A percentile compares a stretch with the other conserved stretches of the same genome.
Evolutionary conservation across 2,329 filamentous ascomycete genomes (phyloP).

Genomic region (Trichoderma sp.): DNA sequence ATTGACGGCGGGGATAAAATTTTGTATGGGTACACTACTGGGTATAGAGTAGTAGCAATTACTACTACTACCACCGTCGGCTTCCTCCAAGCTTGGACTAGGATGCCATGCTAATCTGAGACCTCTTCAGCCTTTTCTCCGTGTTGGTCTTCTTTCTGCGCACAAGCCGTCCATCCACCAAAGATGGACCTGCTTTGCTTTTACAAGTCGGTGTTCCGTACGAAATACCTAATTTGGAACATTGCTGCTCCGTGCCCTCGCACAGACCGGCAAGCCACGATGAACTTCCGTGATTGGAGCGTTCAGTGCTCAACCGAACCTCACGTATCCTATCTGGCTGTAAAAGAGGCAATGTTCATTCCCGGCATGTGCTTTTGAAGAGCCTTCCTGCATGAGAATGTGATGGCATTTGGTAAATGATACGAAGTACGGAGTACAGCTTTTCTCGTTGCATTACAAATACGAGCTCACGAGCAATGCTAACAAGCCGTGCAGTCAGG

Average conservation of each 20-base stretch:
- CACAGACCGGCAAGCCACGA: neutral
- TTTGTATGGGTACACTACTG: neutral
- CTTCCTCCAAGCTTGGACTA: neutral
- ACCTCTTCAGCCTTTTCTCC: neutral
- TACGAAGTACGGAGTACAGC: neutral
- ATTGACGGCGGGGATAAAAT: neutral
- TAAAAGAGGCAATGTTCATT: neutral
- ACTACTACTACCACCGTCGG: neutral
- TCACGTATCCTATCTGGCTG: neutral
- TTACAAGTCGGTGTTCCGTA: neutral
- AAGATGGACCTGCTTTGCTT: neutral
- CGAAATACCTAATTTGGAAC: neutral
- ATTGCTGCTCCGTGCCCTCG: neutral
- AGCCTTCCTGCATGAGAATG: neutral
- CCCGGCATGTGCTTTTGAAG: neutral
- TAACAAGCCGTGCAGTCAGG: neutral
- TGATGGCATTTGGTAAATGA: neutral
- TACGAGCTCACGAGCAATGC: neutral
- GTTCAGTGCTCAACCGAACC: neutral
- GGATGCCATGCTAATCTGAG: neutral
- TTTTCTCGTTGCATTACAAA: neutral
- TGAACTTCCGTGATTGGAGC: neutral
- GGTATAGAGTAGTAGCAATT: neutral
- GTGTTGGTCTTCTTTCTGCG: neutral
- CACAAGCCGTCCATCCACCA: neutral